Conservation (phyloP, 805 yeast species). For the Sugiyamaella qingdaonensis region DNA sequence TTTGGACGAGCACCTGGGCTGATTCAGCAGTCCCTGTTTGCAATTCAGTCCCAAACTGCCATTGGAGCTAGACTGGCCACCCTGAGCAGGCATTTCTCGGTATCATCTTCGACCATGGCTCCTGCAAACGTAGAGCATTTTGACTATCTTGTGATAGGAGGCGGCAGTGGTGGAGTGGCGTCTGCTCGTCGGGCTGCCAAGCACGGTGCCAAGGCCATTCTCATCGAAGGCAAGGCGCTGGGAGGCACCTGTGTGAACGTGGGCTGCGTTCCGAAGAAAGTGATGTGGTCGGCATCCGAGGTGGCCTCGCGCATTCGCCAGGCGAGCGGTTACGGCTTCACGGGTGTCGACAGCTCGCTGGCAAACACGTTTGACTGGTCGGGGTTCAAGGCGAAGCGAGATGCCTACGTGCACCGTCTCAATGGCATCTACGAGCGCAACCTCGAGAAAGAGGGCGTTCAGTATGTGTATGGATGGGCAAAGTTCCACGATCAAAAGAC, state of each 20-base stretch:
- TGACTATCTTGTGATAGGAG: constrained; percentile 94
- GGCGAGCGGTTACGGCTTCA: constrained; percentile 80
- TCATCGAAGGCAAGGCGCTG: constrained; percentile 73
- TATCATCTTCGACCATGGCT: constrained; percentile 44
- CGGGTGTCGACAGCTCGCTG: constrained; percentile 48
- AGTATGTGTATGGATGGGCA: constrained; percentile 82
- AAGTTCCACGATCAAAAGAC: constrained; percentile 59
- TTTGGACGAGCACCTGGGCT: not conserved
- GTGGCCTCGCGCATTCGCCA: constrained; percentile 70
- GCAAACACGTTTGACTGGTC: constrained; percentile 76
- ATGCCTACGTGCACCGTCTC: constrained; percentile 80
- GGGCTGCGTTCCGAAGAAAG: constrained; percentile 98
- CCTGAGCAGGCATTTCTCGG: constrained; percentile 6
- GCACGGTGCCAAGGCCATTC: constrained; percentile 81
- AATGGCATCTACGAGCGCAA: constrained; percentile 93
- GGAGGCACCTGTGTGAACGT: constrained; percentile 99
- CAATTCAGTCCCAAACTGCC: not conserved
- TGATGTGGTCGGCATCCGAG: constrained; percentile 98
- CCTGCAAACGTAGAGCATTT: constrained; percentile 52
- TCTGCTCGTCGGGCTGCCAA: constrained; percentile 92
- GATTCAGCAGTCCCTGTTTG: not conserved
- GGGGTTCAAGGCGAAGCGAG: constrained; percentile 78
- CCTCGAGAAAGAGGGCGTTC: constrained; percentile 83
- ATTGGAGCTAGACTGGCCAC: not conserved
- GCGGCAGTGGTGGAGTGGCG: constrained; percentile 99